Evolutionary conservation across 1,284 basidiomycete species (phyloP).

Genomic region (Cutaneotrichosporon dermatis): DNA sequence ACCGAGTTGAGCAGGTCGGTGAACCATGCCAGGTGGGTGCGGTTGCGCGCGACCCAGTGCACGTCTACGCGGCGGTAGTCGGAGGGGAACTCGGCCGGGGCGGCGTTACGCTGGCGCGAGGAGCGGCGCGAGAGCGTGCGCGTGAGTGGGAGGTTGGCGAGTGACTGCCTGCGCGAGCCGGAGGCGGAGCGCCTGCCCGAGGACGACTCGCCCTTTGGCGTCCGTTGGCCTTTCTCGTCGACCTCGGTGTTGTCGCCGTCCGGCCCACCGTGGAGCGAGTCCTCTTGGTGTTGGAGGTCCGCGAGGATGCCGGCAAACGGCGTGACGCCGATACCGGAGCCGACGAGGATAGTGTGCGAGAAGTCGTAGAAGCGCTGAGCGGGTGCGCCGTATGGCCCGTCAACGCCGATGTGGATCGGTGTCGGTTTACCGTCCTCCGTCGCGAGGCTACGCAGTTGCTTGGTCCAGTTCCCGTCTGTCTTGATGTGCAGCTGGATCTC

Average conservation of each 20-base stretch:
- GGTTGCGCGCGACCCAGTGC: slow-evolving; percentile 33
- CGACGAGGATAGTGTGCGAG: slow-evolving; percentile 32
- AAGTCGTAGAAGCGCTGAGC: slow-evolving; percentile 36
- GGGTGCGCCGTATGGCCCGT: slow-evolving; percentile 33
- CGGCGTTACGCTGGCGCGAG: slow-evolving; percentile 6
- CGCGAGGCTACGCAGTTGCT: slow-evolving; percentile 17
- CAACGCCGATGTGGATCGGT: slow-evolving; percentile 23
- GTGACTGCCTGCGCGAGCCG: too few species aligned
- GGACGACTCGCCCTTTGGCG: too few species aligned
- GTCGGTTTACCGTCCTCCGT: slow-evolving; percentile 8
- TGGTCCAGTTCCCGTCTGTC: slow-evolving; percentile 32
- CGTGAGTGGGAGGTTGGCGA: background rate
- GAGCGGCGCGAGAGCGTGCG: background rate
- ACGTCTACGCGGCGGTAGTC: slow-evolving; percentile 33
- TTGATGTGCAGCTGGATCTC: slow-evolving; percentile 32
- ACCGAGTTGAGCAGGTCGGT: slow-evolving; percentile 29
- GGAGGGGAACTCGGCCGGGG: slow-evolving; percentile 1
- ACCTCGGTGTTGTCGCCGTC: background rate
- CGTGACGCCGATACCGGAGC: slow-evolving; percentile 31
- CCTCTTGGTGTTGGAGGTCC: slow-evolving; percentile 25
- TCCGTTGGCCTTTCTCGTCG: too few species aligned
- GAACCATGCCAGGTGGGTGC: slow-evolving; percentile 30
- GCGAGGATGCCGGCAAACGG: slow-evolving; percentile 34
- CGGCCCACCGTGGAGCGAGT: slow-evolving; percentile 23
- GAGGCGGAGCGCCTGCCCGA: too few species aligned